phyloP scores from a whole-genome alignment of 1,284 basidiomycete species.

The Vanrija sp. region DNA sequence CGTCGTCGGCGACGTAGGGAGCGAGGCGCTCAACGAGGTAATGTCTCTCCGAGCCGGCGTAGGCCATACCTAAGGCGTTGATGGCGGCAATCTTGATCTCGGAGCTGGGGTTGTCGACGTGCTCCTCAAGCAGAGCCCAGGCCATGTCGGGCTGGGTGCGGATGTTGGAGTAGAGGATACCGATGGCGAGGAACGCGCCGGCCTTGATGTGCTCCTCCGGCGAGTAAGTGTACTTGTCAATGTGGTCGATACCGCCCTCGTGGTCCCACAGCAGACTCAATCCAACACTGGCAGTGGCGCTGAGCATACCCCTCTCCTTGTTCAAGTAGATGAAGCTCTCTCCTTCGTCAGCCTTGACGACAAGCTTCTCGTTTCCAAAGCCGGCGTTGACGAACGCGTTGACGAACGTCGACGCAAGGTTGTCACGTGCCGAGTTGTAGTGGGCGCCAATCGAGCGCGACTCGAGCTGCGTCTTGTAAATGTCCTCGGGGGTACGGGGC shows the following conservation, averaged over 20 bases:
- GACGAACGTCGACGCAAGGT: conserved; percentile 94
- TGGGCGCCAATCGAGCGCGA: conserved; percentile 65
- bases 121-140: conserved; percentile 83
- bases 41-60: conserved; percentile 85
- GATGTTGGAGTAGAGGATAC: conserved; percentile 84
- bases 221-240: conserved; percentile 98
- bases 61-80: conserved; percentile 85
- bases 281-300: conserved; percentile 90
- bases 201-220: conserved; percentile 97
- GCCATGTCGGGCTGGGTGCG: conserved; percentile 93
- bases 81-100: conserved; percentile 83
- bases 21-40: conserved; percentile 75
- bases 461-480: conserved; percentile 96
- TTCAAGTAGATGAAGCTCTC: conserved; percentile 99
- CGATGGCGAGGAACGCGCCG: conserved; percentile 91
- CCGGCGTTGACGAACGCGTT: conserved; percentile 99
- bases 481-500: conserved; percentile 88
- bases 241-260: conserved; percentile 86
- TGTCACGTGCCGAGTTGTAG: conserved; percentile 90
- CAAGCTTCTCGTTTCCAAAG: conserved; percentile 97
- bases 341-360: conserved; percentile 93
- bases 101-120: conserved; percentile 82
- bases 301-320: conserved; percentile 98
- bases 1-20: conserved; percentile 77
- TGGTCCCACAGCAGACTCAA: conserved; percentile 95